These are phyloP conservation scores for Nymphaea thermarum DNA, from an alignment of 164 flowering plant genomes.

Conservation along the genomic window DNA sequence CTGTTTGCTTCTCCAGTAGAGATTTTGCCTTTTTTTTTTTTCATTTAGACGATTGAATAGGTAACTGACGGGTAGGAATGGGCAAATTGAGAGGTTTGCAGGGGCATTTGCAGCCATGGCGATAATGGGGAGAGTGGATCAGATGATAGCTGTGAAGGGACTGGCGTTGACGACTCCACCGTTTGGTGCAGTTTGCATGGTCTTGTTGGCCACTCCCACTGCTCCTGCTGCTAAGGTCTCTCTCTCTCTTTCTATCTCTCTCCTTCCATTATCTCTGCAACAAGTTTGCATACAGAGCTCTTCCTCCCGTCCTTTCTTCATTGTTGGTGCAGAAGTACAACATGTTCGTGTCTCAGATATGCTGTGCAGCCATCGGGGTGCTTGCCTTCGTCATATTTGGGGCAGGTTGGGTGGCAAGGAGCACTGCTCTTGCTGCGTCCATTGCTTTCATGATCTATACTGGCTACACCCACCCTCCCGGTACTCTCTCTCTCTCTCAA, in stretches of 20 bases:
- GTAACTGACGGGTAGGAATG: no score
- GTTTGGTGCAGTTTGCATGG: constrained; percentile 83
- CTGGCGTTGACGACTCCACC: constrained; percentile 79
- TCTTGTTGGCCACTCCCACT: constrained; percentile 66
- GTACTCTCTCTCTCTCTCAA: constrained; percentile 15
- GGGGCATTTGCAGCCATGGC: constrained; percentile 99
- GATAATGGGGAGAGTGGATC: constrained; percentile 66
- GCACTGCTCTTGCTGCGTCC: constrained; percentile 65
- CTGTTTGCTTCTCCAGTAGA: neutral
- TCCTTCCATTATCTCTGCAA: no score
- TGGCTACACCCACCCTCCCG: constrained; percentile 74
- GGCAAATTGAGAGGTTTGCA: constrained; percentile 5
- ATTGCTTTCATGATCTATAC: constrained; percentile 83
- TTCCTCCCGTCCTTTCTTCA: neutral
- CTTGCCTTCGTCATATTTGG: constrained; percentile 62
- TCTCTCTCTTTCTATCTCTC: neutral
- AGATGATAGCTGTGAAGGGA: constrained; percentile 62
- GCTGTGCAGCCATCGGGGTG: constrained; percentile 86
- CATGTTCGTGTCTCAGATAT: constrained; percentile 87
- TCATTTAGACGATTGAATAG: neutral
- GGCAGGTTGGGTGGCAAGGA: constrained; percentile 84
- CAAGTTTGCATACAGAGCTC: no score
- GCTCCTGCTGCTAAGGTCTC: constrained; percentile 80
- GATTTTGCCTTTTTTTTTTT: neutral
- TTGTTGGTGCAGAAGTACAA: constrained; percentile 68